Conservation (phyloP, 2,329 filamentous ascomycete species). For the Fusarium camptoceras region DNA sequence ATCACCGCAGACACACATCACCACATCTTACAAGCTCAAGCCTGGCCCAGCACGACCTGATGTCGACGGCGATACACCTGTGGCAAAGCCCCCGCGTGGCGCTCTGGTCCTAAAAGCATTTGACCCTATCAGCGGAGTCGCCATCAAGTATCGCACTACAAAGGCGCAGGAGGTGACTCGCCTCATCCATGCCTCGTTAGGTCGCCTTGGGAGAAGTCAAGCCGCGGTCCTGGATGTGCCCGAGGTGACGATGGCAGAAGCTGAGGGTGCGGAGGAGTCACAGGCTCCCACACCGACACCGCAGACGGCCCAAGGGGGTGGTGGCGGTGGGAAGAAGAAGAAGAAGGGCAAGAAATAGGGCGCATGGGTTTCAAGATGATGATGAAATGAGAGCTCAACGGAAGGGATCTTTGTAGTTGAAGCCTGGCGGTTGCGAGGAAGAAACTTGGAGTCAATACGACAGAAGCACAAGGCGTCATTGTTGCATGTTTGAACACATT, state of each 20-base stretch:
- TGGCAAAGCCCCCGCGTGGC: conserved; percentile 68
- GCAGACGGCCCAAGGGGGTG: conserved; percentile 47
- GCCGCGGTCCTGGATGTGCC: conserved; percentile 63
- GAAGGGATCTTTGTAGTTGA: not conserved
- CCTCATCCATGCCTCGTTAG: conserved; percentile 77
- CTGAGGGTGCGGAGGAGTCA: conserved; percentile 44
- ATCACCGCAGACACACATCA: conserved; percentile 81
- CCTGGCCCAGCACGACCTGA: conserved; percentile 50
- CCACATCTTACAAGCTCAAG: conserved; percentile 87
- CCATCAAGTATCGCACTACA: conserved; percentile 90
- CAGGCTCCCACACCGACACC: conserved; percentile 44
- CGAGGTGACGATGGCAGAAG: conserved; percentile 59
- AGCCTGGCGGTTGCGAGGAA: not conserved
- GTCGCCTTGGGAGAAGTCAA: conserved; percentile 78
- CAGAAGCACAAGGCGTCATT: not conserved
- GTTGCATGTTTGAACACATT: not conserved
- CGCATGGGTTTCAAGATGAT: not conserved
- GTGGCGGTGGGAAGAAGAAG: conserved; percentile 71
- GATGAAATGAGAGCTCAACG: not conserved
- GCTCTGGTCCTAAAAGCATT: conserved; percentile 89
- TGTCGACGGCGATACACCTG: conserved; percentile 45
- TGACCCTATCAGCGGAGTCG: conserved; percentile 82
- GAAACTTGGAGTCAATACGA: not conserved
- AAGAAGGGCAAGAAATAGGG: conserved; percentile 61
- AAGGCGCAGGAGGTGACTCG: conserved; percentile 91